A percentile compares a stretch with the other conserved stretches of the same genome.
phyloP scores from a whole-genome alignment of 257 asterid species.

The Nicotiana noctiflora region DNA sequence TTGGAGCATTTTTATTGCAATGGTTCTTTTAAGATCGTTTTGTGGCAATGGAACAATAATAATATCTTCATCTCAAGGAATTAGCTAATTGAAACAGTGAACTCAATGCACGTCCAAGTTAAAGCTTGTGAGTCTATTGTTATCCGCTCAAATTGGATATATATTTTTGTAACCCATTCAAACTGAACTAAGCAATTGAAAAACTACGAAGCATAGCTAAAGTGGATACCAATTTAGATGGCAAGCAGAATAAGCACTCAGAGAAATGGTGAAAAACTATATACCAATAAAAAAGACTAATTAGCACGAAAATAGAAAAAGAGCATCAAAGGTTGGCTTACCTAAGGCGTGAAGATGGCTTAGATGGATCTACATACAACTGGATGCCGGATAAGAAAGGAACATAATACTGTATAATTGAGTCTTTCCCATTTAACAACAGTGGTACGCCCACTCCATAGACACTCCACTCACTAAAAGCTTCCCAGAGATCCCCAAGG shows the following conservation, averaged over 20 bases:
- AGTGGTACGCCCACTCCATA: conserved; percentile 70
- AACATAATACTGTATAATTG: conserved; percentile 53
- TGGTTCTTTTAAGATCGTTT: background rate
- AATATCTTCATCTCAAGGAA: background rate
- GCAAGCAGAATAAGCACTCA: background rate
- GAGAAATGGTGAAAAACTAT: background rate
- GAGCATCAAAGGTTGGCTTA: conserved; percentile 20
- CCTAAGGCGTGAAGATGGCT: conserved; percentile 35
- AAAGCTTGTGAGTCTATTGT: background rate
- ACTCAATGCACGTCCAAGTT: background rate
- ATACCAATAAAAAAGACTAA: conserved; percentile 3
- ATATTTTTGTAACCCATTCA: background rate
- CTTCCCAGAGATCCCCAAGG: conserved; percentile 65
- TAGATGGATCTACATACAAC: conserved; percentile 48
- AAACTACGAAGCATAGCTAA: background rate
- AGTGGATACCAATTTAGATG: background rate
- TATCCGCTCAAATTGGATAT: background rate
- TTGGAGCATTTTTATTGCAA: background rate
- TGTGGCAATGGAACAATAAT: background rate
- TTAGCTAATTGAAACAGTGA: background rate
- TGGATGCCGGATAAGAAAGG: conserved; percentile 82
- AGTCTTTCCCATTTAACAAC: conserved; percentile 40
- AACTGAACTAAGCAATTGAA: background rate
- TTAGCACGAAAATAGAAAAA: conserved; percentile 1
- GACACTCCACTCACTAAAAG: conserved; percentile 50